Percentiles rank a stretch among this genome's conserved stretches.
These are phyloP conservation scores for Lachancea thermotolerans DNA, from an alignment of 805 yeast genomes.

Conservation along the genomic window DNA sequence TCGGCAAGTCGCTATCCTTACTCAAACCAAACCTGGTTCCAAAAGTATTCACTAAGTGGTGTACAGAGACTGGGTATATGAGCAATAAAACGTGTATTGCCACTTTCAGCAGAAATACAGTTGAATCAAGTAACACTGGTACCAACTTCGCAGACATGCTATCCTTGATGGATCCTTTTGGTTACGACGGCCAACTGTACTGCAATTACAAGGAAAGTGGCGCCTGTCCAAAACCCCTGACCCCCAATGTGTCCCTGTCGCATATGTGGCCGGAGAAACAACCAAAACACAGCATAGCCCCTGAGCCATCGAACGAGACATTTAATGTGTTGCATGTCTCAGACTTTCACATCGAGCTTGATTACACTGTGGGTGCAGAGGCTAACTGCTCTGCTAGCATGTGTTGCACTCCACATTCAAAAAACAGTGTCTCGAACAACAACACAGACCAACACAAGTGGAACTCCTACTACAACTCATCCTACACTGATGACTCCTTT, in stretches of 20 bases:
- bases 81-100: slow-evolving; percentile 26
- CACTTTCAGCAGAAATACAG: slow-evolving; percentile 35
- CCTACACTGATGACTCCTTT: slow-evolving; percentile 26
- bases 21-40: slow-evolving; percentile 39
- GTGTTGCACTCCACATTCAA: slow-evolving; percentile 55
- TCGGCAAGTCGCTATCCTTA: slow-evolving; percentile 35
- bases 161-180: slow-evolving; percentile 44
- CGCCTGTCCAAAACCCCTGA: slow-evolving; percentile 47
- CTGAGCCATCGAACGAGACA: slow-evolving; percentile 39
- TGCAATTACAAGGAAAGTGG: slow-evolving; percentile 44
- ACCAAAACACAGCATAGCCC: slow-evolving; percentile 38
- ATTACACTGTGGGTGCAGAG: slow-evolving; percentile 49
- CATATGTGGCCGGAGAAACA: slow-evolving; percentile 41
- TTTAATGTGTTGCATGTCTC: slow-evolving; percentile 57
- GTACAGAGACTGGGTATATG: slow-evolving; percentile 30
- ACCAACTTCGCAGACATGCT: slow-evolving; percentile 47
- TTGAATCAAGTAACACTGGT: slow-evolving; percentile 33
- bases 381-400: slow-evolving; percentile 48
- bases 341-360: slow-evolving; percentile 58
- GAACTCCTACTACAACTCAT: slow-evolving; percentile 29
- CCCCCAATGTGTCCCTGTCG: slow-evolving; percentile 42
- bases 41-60: slow-evolving; percentile 38
- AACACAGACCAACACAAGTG: slow-evolving; percentile 13
- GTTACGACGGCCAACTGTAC: slow-evolving; percentile 53
- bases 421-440: slow-evolving; percentile 34